phyloP scores from a whole-genome alignment of 202 grass and related monocot species.

The Thinopyrum obtusiflorum region DNA sequence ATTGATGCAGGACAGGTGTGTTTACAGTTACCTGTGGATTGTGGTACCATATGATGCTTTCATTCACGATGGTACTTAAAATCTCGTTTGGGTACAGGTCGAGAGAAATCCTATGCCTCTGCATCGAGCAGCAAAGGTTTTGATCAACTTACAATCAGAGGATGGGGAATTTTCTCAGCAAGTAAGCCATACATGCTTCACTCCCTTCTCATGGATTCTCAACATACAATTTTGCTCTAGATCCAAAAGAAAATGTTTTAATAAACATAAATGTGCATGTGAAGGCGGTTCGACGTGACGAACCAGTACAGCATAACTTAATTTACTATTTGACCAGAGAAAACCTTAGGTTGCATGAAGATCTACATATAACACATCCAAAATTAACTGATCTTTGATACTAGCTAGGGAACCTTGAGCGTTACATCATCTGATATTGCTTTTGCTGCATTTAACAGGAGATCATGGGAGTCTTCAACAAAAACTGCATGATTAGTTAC shows the following conservation, averaged over 20 bases:
- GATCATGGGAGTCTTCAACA: conserved; percentile 93
- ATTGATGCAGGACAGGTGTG: conserved; percentile 80
- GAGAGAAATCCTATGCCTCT: conserved; percentile 76
- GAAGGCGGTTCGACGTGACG: not conserved
- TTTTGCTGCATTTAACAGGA: conserved; percentile 40
- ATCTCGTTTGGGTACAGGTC: conserved; percentile 40
- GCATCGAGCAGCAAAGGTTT: conserved; percentile 73
- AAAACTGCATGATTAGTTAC: conserved; percentile 90
- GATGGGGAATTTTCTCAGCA: conserved; percentile 94
- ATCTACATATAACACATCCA: not conserved
- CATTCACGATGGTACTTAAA: not conserved
- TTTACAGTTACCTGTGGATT: conserved; percentile 12
- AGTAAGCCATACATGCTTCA: conserved; percentile 43
- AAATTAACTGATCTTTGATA: not conserved
- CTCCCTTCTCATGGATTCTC: not conserved
- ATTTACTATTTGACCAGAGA: not conserved
- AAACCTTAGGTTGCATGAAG: not conserved
- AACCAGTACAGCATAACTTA: not conserved
- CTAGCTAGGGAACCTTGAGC: not conserved
- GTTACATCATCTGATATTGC: not conserved
- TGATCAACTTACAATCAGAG: conserved; percentile 84
- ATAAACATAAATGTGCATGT: not conserved
- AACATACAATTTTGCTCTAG: not conserved
- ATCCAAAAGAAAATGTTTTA: not conserved
- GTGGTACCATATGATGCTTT: not conserved